Evolutionary conservation across 1,139 yeast species (phyloP).

Genomic region (Geotrichum aggregatum): DNA sequence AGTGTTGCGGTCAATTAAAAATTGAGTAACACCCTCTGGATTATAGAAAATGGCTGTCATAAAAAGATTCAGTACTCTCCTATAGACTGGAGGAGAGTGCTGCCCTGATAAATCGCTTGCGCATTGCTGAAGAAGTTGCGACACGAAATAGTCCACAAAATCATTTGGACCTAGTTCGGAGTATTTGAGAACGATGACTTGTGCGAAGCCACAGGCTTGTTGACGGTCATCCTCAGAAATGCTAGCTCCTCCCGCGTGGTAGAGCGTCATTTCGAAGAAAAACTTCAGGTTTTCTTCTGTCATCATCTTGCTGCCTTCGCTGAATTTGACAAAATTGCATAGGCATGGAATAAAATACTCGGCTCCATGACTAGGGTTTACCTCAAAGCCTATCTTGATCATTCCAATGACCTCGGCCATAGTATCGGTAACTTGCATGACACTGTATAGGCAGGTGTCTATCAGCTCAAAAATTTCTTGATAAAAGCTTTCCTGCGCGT

Average conservation of each 20-base stretch:
- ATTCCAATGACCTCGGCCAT: slow-evolving; percentile 14
- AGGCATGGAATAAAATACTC: slow-evolving; percentile 19
- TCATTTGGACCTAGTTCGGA: not conserved
- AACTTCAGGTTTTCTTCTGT: slow-evolving; percentile 13
- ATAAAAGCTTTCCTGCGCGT: slow-evolving; percentile 17
- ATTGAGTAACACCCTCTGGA: slow-evolving; percentile 9
- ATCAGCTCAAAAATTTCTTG: slow-evolving; percentile 22
- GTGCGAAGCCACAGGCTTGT: slow-evolving; percentile 14
- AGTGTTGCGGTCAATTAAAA: slow-evolving; percentile 4
- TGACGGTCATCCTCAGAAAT: slow-evolving; percentile 3
- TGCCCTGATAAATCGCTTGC: slow-evolving; percentile 2
- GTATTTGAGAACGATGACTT: slow-evolving; percentile 9
- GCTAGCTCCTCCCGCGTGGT: not conserved
- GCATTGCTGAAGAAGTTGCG: slow-evolving; percentile 15
- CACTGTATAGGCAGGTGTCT: slow-evolving; percentile 15
- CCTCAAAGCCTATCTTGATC: slow-evolving; percentile 15
- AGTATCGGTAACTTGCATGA: slow-evolving; percentile 2
- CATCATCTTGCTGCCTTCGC: slow-evolving; percentile 1
- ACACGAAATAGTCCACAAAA: slow-evolving; percentile 12
- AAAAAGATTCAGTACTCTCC: not conserved
- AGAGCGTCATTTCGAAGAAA: slow-evolving; percentile 11
- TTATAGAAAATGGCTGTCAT: slow-evolving; percentile 8
- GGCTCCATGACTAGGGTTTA: slow-evolving; percentile 15
- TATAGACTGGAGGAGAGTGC: not conserved
- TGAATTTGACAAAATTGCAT: slow-evolving; percentile 17